phyloP scores from a whole-genome alignment of 805 yeast species.

The Clavispora asparagi region DNA sequence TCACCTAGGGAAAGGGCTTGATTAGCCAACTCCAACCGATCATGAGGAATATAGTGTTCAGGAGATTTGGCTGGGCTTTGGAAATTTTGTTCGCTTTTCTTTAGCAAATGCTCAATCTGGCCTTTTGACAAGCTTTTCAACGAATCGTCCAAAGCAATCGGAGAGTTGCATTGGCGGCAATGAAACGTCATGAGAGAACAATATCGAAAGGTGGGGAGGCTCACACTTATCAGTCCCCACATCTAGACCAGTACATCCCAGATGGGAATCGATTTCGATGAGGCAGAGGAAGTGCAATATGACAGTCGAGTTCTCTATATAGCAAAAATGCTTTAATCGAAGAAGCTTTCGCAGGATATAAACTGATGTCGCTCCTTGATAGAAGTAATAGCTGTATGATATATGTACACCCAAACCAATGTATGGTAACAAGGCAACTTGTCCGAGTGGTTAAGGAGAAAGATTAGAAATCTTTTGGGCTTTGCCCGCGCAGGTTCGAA shows the following conservation, averaged over 20 bases:
- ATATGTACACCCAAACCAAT: neutral
- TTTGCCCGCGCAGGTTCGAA: slow-evolving; percentile 48
- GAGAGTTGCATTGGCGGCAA: slow-evolving; percentile 63
- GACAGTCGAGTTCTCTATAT: no score
- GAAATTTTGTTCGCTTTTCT: slow-evolving; percentile 19
- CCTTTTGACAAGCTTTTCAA: slow-evolving; percentile 47
- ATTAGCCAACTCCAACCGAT: slow-evolving; percentile 32
- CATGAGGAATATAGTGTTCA: slow-evolving; percentile 31
- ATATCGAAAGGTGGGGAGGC: neutral
- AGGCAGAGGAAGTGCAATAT: no score
- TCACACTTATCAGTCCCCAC: neutral
- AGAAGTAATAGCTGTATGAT: no score
- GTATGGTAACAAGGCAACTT: slow-evolving; percentile 31
- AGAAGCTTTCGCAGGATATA: no score
- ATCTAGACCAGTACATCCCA: neutral
- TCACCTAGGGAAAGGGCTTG: slow-evolving; percentile 14
- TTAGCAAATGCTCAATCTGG: slow-evolving; percentile 49
- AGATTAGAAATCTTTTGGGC: slow-evolving; percentile 47
- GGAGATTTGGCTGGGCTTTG: slow-evolving; percentile 21
- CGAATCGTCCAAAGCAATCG: slow-evolving; percentile 52
- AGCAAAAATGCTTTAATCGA: no score
- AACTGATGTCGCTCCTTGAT: no score
- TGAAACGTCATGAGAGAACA: slow-evolving; percentile 13
- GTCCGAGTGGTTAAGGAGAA: slow-evolving; percentile 47
- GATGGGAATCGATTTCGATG: no score